Base-by-base conservation (phyloP, 768 basidiomycete genomes). In the Phanerochaete carnosa region DNA sequence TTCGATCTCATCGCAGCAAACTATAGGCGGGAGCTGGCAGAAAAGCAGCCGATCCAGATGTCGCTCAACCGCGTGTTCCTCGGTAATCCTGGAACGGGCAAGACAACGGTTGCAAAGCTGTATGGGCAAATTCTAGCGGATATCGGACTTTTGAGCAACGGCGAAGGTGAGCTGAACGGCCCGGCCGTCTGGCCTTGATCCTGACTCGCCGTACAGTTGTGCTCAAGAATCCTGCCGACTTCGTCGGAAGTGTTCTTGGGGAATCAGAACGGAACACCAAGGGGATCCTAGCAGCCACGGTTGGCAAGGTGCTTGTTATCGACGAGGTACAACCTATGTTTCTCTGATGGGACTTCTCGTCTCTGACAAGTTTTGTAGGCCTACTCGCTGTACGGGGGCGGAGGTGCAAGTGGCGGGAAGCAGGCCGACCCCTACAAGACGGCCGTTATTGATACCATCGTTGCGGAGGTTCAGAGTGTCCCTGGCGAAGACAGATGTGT, bases 401-500 rank as follows among this genome's bases (percentile, higher is more conserved):
- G 71, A 11, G 71, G 71, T 8, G 56, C 53, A 3, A 29, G 56
- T 35, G 74, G 73, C 23, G 68, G 65, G 12, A 65, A 68, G 46
- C 43, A 68, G 9, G 73, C 64, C 16, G 86, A 89, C 62, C 69
- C 76, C 0, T 89, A 73, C 71, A 88, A 88, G 63, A 86, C 84
- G 1, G 79, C 86, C 0, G 88, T 90, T 45, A 87, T 89, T 29
- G 88, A 90, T 66, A 88, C 88, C 0, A 81, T 90, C 29, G 88
- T 90, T 0, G 88, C 88, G 0, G 88, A 90, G 69, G 81, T 90
- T 2, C 88, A 90, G 64, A 86, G 80, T 47, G 79, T 79, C 0
- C 84, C 85, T 0, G 87, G 88, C 3, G 88, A 90, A 66, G 88
- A 89, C 67, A 78, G 87, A 30, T 88, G 86, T 56, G 84, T 90